Evolutionary conservation across 2,329 filamentous ascomycete genomes (phyloP), one percentile per base, ranked within the genome.

Genomic region (Seiridium cupressi): DNA sequence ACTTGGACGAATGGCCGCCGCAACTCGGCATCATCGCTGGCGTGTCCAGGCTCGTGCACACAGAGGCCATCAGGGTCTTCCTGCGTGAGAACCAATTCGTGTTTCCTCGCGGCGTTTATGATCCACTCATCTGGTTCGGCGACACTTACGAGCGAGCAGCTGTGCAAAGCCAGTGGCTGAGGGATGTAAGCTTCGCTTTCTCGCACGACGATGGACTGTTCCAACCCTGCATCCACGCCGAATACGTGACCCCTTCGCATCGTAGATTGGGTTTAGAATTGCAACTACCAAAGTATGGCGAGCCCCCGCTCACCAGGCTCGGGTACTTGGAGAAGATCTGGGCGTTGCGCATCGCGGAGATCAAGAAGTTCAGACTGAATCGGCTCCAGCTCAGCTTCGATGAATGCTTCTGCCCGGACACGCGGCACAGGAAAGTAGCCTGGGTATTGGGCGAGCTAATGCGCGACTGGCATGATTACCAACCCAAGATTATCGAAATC

Each of bases 181-280:
- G 53, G 36, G 36, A 55, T 31, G 53, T 44, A 32, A 55, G 53
- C 53, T 55, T 40, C 38, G n/a, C 36, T 6, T 55, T 55, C 34
- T 42, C 38, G 38, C 7, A 38, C 42, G 36, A 55, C 42, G 51
- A n/a, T 13, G 10, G 51, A 40, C 5, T 40, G 9, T 7, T 10
- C 32, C 9, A 4, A n/a, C n/a, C n/a, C 13, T n/a, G 26, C 8
- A 9, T 8, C 8, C 46, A 42, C 38, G 7, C 38, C 38, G 7
- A 42, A 42, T 42, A 42, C 38, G 13, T 7, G 7, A 42, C 13
- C 38, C 13, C 13, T 42, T 13, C 38, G 38, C 7, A 42, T 2
- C 18, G 18, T 26, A 26, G 18, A 26, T 26, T 26, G 18, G 18
- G 18, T 26, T 26, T 26, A 26, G 18, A 26, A 26, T 26, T 26